Base-by-base conservation (phyloP, 805 yeast species). In the Kodamaea neixiangensis region DNA sequence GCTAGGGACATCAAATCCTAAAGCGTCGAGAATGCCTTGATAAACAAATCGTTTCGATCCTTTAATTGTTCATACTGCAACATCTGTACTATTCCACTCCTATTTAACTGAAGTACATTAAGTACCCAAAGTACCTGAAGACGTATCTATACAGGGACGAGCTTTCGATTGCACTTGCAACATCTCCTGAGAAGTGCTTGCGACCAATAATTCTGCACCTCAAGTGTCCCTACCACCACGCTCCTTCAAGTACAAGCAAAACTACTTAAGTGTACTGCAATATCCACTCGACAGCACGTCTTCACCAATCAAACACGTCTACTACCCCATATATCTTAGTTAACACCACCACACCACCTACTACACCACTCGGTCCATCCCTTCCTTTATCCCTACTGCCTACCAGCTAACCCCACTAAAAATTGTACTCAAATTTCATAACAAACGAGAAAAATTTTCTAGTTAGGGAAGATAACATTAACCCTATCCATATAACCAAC, bases 371-470 rank as follows among this genome's bases (percentile, higher is more conserved):
- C 40, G 4, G 6, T 5, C 37, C 10, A n/a, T 3, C 7, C n/a
- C 18, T 34, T 9, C 18, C 38, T 14, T 3, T 34, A 37, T 7
- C 20, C 7, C 20, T 14, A 17, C 41, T 3, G 13, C 18, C 41
- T 17, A 15, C 40, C 40, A 6, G 29, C 31, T 13, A 25, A 25
- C 31, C 41, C 21, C 41, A 37, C 41, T 19, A 37, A 37, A 15
- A 15, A 37, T 20, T 14, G n/a, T 10, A 37, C 13, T 37, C 41
- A 37, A 37, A 37, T 37, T 37, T 37, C 41, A 37, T 37, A 37
- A 37, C 38, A 34, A 34, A 17, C 33, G 29, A 47, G 49, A 47
- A 47, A 48, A 48, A 22, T 48, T 48, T 48, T 48, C 47, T 48
- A 43, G 34, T 21, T 42, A 25, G 38, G 46, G 41, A 48, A 35